Conservation (phyloP, 257 asterid species). For the Solanum peruvianum region DNA sequence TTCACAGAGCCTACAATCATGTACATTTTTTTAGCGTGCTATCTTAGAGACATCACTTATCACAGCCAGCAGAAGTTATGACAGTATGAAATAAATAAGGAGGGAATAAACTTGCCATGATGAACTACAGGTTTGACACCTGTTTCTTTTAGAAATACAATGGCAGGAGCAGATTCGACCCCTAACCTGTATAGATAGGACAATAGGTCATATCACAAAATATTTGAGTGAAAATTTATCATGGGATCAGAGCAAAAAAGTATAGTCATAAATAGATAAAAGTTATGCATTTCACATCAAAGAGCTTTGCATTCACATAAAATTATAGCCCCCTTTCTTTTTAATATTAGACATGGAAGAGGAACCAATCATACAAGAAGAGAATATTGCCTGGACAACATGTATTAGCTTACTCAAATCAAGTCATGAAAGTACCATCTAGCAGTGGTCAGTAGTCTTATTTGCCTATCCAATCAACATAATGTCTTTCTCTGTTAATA, state of each 20-base stretch:
- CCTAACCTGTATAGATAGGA: constrained; percentile 49
- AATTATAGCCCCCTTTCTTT: background rate
- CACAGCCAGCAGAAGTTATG: background rate
- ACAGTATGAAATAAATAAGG: background rate
- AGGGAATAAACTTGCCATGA: constrained; percentile 43
- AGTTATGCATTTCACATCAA: background rate
- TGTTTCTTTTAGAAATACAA: constrained; percentile 81
- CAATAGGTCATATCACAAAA: background rate
- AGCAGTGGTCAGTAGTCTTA: background rate
- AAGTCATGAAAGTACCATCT: background rate
- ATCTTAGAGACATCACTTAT: background rate
- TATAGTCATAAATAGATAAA: background rate
- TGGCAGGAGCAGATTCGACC: constrained; percentile 89
- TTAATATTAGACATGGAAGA: background rate
- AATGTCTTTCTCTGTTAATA: background rate
- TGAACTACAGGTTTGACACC: constrained; percentile 78
- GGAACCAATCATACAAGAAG: background rate
- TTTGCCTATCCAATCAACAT: background rate
- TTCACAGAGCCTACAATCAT: constrained; percentile 61
- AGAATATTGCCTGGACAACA: background rate
- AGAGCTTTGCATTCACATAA: background rate
- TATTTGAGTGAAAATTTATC: background rate
- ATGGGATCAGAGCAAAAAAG: background rate
- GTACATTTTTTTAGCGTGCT: constrained; percentile 19
- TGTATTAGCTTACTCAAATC: background rate